Conservation (phyloP, 805 yeast genomes). For the Nakazawaea wyomingensis region DNA sequence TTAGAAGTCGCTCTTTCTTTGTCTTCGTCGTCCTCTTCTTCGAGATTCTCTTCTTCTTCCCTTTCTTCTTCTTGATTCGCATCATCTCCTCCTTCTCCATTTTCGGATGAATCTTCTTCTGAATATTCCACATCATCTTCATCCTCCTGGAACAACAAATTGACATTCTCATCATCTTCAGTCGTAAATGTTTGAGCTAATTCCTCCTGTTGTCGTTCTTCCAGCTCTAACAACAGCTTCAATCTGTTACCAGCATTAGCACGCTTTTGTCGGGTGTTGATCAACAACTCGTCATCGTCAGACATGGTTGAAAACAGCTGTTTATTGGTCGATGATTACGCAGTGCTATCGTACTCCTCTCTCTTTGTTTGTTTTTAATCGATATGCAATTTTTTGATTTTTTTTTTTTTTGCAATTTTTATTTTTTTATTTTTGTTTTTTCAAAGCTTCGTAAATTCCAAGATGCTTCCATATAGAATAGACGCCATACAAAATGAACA, state of each 20-base stretch:
- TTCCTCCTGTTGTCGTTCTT: slow-evolving; percentile 40
- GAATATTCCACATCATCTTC: slow-evolving; percentile 48
- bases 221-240: slow-evolving; percentile 66
- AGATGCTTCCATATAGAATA: no score
- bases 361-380: no score
- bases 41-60: slow-evolving; percentile 25
- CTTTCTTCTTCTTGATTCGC: slow-evolving; percentile 18
- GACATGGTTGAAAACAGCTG: slow-evolving; percentile 9
- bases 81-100: slow-evolving; percentile 23
- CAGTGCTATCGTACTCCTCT: no score
- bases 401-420: no score
- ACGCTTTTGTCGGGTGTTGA: slow-evolving; percentile 71
- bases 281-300: slow-evolving; percentile 48
- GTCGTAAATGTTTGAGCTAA: slow-evolving; percentile 17
- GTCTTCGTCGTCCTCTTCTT: slow-evolving; percentile 24
- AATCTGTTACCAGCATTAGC: slow-evolving; percentile 88
- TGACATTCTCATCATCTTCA: slow-evolving; percentile 76
- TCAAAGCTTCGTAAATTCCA: no score
- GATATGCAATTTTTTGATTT: no score
- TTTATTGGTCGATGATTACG: no score
- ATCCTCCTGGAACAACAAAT: slow-evolving; percentile 62
- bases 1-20: slow-evolving; percentile 15
- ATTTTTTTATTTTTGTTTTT: no score
- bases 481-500: neutral
- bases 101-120: slow-evolving; percentile 20